phyloP scores from a whole-genome alignment of 257 asterid species.

The Ocimum tenuiflorum region DNA sequence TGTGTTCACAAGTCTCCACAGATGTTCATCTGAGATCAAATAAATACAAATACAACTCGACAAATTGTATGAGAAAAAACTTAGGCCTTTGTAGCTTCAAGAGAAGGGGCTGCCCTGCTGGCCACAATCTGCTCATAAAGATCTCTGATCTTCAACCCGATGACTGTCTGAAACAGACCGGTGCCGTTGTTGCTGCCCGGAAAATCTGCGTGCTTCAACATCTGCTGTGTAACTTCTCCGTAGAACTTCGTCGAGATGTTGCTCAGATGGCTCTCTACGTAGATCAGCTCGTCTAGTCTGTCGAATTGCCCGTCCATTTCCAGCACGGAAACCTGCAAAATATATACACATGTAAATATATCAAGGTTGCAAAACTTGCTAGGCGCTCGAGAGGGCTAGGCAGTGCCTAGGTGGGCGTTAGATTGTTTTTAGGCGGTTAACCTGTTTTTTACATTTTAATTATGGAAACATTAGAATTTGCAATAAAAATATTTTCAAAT shows the following conservation, averaged over 20 bases:
- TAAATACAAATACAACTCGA: constrained; percentile 25
- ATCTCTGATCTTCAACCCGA: constrained; percentile 87
- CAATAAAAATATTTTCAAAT: too few species aligned
- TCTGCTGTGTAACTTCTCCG: constrained; percentile 97
- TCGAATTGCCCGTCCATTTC: constrained; percentile 99
- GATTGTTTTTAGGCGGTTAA: too few species aligned
- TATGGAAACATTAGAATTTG: too few species aligned
- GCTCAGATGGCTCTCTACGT: constrained; percentile 94
- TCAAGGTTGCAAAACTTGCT: too few species aligned
- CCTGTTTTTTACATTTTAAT: too few species aligned
- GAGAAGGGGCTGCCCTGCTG: constrained; percentile 40
- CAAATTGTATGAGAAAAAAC: constrained; percentile 17
- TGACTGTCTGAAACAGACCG: constrained; percentile 88
- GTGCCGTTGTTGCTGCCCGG: constrained; percentile 99
- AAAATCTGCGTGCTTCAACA: constrained; percentile 88
- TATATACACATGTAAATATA: background rate
- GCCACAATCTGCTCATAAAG: constrained; percentile 80
- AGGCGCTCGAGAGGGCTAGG: too few species aligned
- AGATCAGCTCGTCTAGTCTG: constrained; percentile 87
- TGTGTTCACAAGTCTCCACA: constrained; percentile 49
- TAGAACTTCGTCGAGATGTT: constrained; percentile 86
- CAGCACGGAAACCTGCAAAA: constrained; percentile 67
- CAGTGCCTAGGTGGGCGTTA: too few species aligned
- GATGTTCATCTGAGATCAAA: constrained; percentile 33
- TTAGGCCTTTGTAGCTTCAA: constrained; percentile 68